Evolutionary conservation across 139 green algal species (phyloP), one percentile per base, ranked within the genome.

Genomic region (Yamagishiella unicocca): DNA sequence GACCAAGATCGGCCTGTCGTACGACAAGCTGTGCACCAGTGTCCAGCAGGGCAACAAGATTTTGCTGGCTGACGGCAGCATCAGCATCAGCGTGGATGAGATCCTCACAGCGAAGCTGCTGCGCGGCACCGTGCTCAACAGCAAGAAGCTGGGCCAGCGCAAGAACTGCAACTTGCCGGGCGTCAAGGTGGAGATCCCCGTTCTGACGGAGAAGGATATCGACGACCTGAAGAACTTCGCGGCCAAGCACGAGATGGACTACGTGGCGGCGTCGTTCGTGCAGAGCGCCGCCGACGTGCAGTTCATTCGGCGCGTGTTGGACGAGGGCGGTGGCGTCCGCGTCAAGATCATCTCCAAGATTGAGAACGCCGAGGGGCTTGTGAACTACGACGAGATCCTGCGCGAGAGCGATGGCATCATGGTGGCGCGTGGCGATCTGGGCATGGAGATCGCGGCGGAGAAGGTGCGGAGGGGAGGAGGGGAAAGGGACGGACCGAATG

Each of bases 121-220:
- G 46, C 46, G 82, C 19, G 89, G 90, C 75, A 87, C 68, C 2
- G 91, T 94, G 64, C 76, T 93, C 37, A 95, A 94, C 86, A 90
- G 54, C 73, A 92, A 92, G 82, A 83, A 79, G 76, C 89, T 94
- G 85, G 87, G 89, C 2, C 82, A 93, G 84, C 88, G 89, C 70
- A 95, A 94, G 84, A 95, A 94, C 91, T 90, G 92, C 93, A 96
- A 96, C 88, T 90, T 96, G 84, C 93, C 93, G n/a, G 93, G 93
- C 14, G 95, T 97, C 5, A 93, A 96, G 79, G 95, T 98, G 50
- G 94, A 98, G 74, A 93, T 97, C 40, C 93, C 93, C 31, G 93
- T 96, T 74, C 89, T 96, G 77, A 94, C 89, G 54, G 90, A 91
- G 31, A 94, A 96, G 89, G 93, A 96, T 85, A 93, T 96, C 37